Base-by-base conservation (phyloP, 805 yeast genomes). In the Alloascoidea hylecoeti region DNA sequence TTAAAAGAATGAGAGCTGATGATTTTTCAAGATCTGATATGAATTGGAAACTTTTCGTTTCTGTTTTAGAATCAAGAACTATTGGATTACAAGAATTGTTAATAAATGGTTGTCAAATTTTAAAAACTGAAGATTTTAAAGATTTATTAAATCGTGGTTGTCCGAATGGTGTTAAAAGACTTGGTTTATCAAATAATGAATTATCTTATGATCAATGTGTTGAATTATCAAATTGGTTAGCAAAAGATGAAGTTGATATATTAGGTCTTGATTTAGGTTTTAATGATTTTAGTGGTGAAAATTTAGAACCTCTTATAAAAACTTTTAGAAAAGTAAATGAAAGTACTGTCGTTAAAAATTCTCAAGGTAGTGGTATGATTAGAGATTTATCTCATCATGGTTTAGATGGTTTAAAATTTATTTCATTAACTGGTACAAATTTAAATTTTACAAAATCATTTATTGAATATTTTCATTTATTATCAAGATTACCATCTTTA, bases 261-360 rank as follows among this genome's bases (percentile, higher is more conserved):
- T 52, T 74, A 44, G 96, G 96, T 3, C 55, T 88, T 4, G 96
- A 86, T 60, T 49, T 88, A 15, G 94, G 94, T 2, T 89, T 78
- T 50, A 88, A 88, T 52, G 88, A 83, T 51, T 57, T 54, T 39
- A 50, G 52, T 42, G 56, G 49, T 23, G n/a, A 9, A 9, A 23
- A 23, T n/a, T n/a, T 23, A 9, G 30, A 23, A 23, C 30, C 30
- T 9, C 3, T 45, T 41, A 38, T 42, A 46, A 41, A 46, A 39
- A 4, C 39, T 44, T 2, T 41, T 55, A 17, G 36, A 18, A 23
- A 23, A 23, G 9, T 23, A 9, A 23, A 23, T 23, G 13, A 23
- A 23, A 23, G n/a, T 9, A 9, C 30, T 9, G 30, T 23, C n/a
- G 30, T 9, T 9, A 23, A 23, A 9, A 23, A 23, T n/a, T 9